Evolutionary conservation across 202 grass and related monocot genomes (phyloP).

Genomic region (Setaria viridis): DNA sequence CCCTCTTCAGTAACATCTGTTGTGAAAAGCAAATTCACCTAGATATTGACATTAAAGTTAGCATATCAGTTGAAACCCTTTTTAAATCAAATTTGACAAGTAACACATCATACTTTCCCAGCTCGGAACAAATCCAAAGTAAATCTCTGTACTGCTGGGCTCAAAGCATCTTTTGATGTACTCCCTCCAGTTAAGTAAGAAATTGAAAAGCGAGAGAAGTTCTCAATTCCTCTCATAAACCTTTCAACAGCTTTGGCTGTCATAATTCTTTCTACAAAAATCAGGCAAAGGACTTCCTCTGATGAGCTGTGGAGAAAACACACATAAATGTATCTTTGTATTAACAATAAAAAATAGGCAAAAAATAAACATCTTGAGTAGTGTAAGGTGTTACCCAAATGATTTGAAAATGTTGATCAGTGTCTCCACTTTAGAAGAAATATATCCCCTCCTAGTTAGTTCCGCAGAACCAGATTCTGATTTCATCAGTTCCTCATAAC

Average conservation of each 20-base stretch:
- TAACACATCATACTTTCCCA: constrained; percentile 68
- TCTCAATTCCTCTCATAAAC: constrained; percentile 80
- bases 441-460: constrained; percentile 72
- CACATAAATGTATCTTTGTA: neutral
- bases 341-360: constrained; percentile 13
- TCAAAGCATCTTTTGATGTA: constrained; percentile 79
- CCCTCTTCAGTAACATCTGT: constrained; percentile 98
- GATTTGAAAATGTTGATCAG: constrained; percentile 83
- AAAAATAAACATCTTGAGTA: constrained; percentile 46
- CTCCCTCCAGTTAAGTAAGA: constrained; percentile 91
- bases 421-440: constrained; percentile 84
- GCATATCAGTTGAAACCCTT: constrained; percentile 13
- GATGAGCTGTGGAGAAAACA: constrained; percentile 64
- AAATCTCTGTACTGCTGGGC: constrained; percentile 70
- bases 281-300: constrained; percentile 78
- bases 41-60: constrained; percentile 42
- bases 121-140: constrained; percentile 77
- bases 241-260: constrained; percentile 82
- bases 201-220: constrained; percentile 73
- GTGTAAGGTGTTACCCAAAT: constrained; percentile 65
- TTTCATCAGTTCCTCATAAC: constrained; percentile 69
- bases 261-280: constrained; percentile 97
- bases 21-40: constrained; percentile 93
- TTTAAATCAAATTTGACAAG: constrained; percentile 39
- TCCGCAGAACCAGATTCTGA: constrained; percentile 65